A percentile compares a stretch with the other conserved stretches of the same genome.
Conservation (phyloP, 176 grass and related monocot genomes). For the Juncus effusus region DNA sequence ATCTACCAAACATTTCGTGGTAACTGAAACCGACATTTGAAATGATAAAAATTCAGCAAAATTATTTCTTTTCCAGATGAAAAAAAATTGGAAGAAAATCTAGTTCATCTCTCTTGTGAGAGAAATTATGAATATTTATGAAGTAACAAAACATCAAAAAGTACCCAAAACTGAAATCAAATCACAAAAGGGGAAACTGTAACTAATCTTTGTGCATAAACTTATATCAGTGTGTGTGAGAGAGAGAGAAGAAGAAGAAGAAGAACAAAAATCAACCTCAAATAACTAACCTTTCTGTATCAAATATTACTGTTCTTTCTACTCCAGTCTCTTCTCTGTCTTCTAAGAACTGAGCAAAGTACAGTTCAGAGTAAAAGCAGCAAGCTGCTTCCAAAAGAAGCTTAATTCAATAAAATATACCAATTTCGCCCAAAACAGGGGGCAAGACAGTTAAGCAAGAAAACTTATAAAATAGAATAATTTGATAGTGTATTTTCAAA, state of each 20-base stretch:
- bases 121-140: neutral
- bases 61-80: slow-evolving; percentile 2
- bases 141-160: too few species aligned
- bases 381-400: slow-evolving; percentile 11
- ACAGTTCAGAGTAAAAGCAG: neutral
- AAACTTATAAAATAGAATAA: neutral
- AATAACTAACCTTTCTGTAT: slow-evolving; percentile 19
- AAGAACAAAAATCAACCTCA: neutral
- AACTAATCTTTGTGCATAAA: too few species aligned
- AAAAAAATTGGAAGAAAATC: slow-evolving; percentile 8
- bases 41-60: slow-evolving; percentile 13
- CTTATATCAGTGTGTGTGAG: too few species aligned
- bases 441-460: slow-evolving; percentile 25
- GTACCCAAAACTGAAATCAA: too few species aligned
- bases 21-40: neutral
- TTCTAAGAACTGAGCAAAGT: slow-evolving; percentile 14
- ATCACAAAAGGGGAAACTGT: too few species aligned
- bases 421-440: slow-evolving; percentile 15
- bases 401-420: slow-evolving; percentile 11
- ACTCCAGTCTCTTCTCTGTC: neutral
- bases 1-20: slow-evolving; percentile 1
- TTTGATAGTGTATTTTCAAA: too few species aligned
- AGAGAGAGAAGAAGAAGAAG: too few species aligned
- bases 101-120: neutral
- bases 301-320: neutral